Evolutionary conservation across 75 land plant genomes (phyloP), one percentile per base, ranked within the genome.

Genomic region (Cunninghamia lanceolata): DNA sequence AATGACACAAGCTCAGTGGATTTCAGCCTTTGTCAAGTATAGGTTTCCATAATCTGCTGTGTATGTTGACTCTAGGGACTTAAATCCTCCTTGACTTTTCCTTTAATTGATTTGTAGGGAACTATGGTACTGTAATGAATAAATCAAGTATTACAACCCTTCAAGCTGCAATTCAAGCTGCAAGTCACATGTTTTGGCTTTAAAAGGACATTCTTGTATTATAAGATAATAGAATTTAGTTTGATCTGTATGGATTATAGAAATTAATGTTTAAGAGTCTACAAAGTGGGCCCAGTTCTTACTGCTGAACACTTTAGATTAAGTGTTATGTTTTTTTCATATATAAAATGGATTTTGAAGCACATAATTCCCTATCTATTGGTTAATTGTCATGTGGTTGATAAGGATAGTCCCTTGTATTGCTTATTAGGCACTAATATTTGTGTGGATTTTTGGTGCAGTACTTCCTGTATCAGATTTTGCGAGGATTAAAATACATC

Each of bases 401-500:
- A 79, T 79, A 79, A 40, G 82, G 39, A 43, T 79, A 19, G 39
- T 19, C 42, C 84, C 39, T 28, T 13, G 19, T 40, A 40, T 77
- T 80, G 52, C 30, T n/a, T n/a, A n/a, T 45, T 80, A n/a, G 82
- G 28, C 47, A 45, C 82, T 80, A n/a, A 80, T 11, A 45, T n/a
- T 80, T 45, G 30, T n/a, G 82, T 80, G 13, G 10, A 34, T 52
- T 54, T 36, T 32, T 79, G 30, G 14, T 90, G 87, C 97, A 94
- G 94, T 96, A 96, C 82, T 95, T 95, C 66, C 83, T 95, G 63
- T 95, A 95, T 42, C 98, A 96, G 90, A 83, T 96, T 83, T 93
- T 96, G 87, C 93, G 98, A 32, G 98, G 98, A 28, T 77, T 96
- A 59, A 96, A 96, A 84, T 97, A 97, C 80, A 97, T 97, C 11